Conservation (phyloP, 768 basidiomycete species). For the Boletus tomentosulus region DNA sequence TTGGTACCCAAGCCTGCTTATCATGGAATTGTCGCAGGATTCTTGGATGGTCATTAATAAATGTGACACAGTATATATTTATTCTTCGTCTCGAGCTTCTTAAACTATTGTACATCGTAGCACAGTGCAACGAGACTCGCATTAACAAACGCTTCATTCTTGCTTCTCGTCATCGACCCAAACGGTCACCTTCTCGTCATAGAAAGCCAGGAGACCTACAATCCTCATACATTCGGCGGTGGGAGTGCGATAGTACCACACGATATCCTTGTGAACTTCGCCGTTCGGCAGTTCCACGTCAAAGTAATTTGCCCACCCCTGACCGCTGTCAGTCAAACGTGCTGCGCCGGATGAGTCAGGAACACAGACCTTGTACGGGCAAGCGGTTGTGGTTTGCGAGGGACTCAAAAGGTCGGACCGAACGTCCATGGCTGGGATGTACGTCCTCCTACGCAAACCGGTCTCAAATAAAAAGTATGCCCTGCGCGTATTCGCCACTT, state of each 20-base stretch:
- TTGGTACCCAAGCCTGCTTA: conserved; percentile 14
- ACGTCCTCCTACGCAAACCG: conserved; percentile 50
- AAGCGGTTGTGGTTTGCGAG: conserved; percentile 45
- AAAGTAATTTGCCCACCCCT: conserved; percentile 63
- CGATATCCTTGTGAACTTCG: conserved; percentile 43
- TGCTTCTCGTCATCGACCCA: conserved; percentile 59
- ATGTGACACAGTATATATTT: not conserved
- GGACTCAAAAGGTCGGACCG: conserved; percentile 45
- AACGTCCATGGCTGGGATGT: conserved; percentile 57
- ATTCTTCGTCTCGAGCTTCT: not conserved
- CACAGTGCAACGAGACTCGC: not conserved
- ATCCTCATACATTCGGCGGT: conserved; percentile 48
- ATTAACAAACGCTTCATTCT: conserved; percentile 19
- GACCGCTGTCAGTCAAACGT: conserved; percentile 1
- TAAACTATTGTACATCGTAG: not conserved
- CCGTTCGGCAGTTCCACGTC: conserved; percentile 44
- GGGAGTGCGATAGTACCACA: conserved; percentile 63
- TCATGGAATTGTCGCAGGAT: conserved; percentile 10
- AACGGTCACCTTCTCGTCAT: conserved; percentile 65
- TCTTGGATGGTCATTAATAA: not conserved
- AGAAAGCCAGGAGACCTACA: conserved; percentile 52
- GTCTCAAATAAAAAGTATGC: conserved; percentile 60
- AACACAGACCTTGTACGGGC: conserved; percentile 59
- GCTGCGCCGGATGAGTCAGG: not conserved
- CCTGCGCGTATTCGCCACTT: conserved; percentile 53